Evolutionary conservation across 345 rosid genomes (phyloP).

Genomic region (Cardamine occulta): DNA sequence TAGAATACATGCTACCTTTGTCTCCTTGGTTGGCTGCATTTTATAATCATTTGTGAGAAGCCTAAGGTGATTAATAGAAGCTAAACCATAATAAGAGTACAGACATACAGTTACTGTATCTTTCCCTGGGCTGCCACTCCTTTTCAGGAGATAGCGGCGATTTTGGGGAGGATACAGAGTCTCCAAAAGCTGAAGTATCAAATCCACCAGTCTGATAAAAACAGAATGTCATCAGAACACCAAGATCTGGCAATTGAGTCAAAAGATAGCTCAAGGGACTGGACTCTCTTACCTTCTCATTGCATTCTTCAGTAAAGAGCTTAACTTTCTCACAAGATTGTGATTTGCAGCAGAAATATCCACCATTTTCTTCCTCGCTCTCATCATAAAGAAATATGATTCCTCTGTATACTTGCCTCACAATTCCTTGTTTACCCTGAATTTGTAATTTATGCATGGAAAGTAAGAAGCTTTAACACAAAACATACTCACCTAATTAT

Average conservation of each 20-base stretch:
- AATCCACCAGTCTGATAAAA: conserved; percentile 61
- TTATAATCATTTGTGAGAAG: conserved; percentile 38
- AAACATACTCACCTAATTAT: not conserved
- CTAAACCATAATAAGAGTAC: conserved; percentile 3
- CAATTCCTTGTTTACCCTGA: conserved; percentile 89
- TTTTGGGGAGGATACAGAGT: conserved; percentile 70
- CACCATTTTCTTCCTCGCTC: conserved; percentile 78
- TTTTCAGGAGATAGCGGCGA: conserved; percentile 74
- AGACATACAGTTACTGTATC: conserved; percentile 59
- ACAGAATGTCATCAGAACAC: conserved; percentile 32
- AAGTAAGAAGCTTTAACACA: conserved; percentile 16
- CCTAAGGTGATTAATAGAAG: conserved; percentile 6
- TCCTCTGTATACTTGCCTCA: conserved; percentile 87
- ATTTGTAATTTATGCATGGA: conserved; percentile 32
- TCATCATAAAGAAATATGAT: conserved; percentile 68
- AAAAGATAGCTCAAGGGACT: not conserved
- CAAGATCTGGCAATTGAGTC: conserved; percentile 1
- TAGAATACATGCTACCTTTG: conserved; percentile 64
- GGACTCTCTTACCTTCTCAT: conserved; percentile 61
- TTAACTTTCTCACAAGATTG: conserved; percentile 79
- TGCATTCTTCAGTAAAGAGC: conserved; percentile 45
- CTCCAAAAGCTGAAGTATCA: conserved; percentile 60
- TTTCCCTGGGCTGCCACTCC: conserved; percentile 50
- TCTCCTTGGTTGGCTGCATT: conserved; percentile 76
- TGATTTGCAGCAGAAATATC: conserved; percentile 80